Evolutionary conservation across 495 filamentous ascomycete genomes (phyloP).

Genomic region (Talaromyces proteolyticus): DNA sequence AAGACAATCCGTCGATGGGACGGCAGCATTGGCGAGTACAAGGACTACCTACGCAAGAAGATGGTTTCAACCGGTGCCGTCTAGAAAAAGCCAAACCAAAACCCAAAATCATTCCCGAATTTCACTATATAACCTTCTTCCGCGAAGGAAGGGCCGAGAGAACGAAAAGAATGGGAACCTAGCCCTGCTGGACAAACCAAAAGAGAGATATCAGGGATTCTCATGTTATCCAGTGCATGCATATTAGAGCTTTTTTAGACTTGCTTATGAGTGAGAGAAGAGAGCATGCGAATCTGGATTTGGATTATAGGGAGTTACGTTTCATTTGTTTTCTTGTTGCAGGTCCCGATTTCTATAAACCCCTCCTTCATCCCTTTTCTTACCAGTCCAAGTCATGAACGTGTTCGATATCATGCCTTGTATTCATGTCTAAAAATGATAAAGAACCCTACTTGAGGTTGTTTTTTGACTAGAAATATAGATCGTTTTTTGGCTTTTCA

Average conservation of each 20-base stretch:
- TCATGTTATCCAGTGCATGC: background rate
- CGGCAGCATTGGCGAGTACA: slow-evolving; percentile 87
- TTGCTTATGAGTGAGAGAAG: background rate
- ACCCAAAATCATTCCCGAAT: too few species aligned
- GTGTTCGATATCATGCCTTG: too few species aligned
- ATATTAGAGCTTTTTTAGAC: background rate
- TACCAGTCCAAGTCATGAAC: background rate
- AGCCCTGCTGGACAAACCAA: too few species aligned
- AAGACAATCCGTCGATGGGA: slow-evolving; percentile 86
- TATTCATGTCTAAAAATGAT: too few species aligned
- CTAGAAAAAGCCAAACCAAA: slow-evolving; percentile 14
- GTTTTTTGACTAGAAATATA: background rate
- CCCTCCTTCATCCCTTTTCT: background rate
- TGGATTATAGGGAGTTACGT: background rate
- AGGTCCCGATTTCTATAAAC: background rate
- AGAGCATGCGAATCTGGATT: background rate
- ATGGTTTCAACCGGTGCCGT: slow-evolving; percentile 58
- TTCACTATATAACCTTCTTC: too few species aligned
- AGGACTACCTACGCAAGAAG: slow-evolving; percentile 98
- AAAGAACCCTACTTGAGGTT: background rate
- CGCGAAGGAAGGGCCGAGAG: too few species aligned
- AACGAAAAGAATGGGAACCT: too few species aligned
- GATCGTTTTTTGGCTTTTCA: background rate
- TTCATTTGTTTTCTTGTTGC: too few species aligned
- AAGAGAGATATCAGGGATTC: too few species aligned